Evolutionary conservation across 176 grass and related monocot genomes (phyloP), one percentile per base, ranked within the genome.

Genomic region (Stipa capillata): DNA sequence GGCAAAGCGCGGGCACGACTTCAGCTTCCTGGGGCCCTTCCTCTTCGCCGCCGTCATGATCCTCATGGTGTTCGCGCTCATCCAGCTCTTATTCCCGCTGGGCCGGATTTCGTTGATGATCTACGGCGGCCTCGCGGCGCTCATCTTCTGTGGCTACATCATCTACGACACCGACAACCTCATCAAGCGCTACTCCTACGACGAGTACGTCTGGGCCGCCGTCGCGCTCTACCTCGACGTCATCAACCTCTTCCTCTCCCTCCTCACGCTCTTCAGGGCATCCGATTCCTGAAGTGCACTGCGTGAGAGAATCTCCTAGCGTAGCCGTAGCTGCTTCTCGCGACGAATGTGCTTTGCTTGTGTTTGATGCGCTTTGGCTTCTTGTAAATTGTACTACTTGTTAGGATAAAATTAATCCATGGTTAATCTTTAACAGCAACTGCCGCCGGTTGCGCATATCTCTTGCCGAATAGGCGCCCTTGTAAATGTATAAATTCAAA

Each of bases 81-180:
- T 97, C 74, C 91, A 94, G 87, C 9, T 90, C 40, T 91, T 98
- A 55, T 98, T 98, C 84, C 87, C 90, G 51, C 72, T 94, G 2
- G 96, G 92, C 21, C 86, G 78, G 84, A 28, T 95, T 48, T 89
- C 96, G 4, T 8, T 80, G 1, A 93, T 93, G 92, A 12, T 98
- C 50, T 98, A 98, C 31, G 92, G 92, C 18, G 92, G 65, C 0
- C 31, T 98, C 0, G 96, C 92, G 0, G 85, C 96, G 24, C 83
- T 98, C 65, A 34, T 98, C 41, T 98, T 98, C 85, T 95, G 83
- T 58, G 96, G 92, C 0, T 98, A 94, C 86, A 95, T 98, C 47
- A 83, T 98, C 72, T 98, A 98, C 35, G 96, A 98, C 59, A 98
- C 92, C 0, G 96, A 98, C 52, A 98, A 98, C 48, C 85, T 98